Percentiles rank a stretch among this genome's conserved stretches.
These are phyloP conservation scores for Penicillium sp. DNA, from an alignment of 2,329 filamentous ascomycete species.

Conservation along the genomic window DNA sequence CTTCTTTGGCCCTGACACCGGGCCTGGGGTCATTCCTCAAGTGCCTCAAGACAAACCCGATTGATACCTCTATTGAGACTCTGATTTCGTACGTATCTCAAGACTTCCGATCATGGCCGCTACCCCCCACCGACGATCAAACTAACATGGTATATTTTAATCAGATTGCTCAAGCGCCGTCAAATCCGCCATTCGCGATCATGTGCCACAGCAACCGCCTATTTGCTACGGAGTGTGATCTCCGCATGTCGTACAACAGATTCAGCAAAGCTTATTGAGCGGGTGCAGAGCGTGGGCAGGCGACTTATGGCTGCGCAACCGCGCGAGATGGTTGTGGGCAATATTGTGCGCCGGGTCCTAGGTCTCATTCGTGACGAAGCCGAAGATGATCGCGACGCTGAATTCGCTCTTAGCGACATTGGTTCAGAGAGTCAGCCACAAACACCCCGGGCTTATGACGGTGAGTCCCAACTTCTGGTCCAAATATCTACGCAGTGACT, in stretches of 20 bases:
- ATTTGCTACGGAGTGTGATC: slow-evolving; percentile 83
- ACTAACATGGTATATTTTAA: slow-evolving; percentile 5
- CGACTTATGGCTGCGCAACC: slow-evolving; percentile 81
- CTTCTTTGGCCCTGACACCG: slow-evolving; percentile 63
- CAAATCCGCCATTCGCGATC: slow-evolving; percentile 85
- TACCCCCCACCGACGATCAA: background rate
- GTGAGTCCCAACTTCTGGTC: slow-evolving; percentile 23
- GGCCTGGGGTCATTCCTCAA: slow-evolving; percentile 76
- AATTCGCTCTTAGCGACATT: slow-evolving; percentile 60
- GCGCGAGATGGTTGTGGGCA: slow-evolving; percentile 86
- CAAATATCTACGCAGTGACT: slow-evolving; percentile 5
- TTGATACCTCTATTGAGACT: slow-evolving; percentile 80
- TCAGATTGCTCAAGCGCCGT: slow-evolving; percentile 80
- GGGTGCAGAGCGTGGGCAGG: slow-evolving; percentile 75
- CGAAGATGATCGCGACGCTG: slow-evolving; percentile 71
- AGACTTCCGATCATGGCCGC: slow-evolving; percentile 3
- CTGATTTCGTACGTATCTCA: slow-evolving; percentile 68
- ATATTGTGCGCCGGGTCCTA: slow-evolving; percentile 86
- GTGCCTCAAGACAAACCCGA: slow-evolving; percentile 69
- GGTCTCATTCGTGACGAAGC: slow-evolving; percentile 90
- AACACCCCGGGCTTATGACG: slow-evolving; percentile 41
- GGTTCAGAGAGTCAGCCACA: slow-evolving; percentile 54
- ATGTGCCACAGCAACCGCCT: slow-evolving; percentile 87
- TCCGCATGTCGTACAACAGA: slow-evolving; percentile 76
- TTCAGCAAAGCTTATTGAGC: slow-evolving; percentile 73